phyloP scores from a whole-genome alignment of 495 filamentous ascomycete species.

The Penicillium cataractarum region DNA sequence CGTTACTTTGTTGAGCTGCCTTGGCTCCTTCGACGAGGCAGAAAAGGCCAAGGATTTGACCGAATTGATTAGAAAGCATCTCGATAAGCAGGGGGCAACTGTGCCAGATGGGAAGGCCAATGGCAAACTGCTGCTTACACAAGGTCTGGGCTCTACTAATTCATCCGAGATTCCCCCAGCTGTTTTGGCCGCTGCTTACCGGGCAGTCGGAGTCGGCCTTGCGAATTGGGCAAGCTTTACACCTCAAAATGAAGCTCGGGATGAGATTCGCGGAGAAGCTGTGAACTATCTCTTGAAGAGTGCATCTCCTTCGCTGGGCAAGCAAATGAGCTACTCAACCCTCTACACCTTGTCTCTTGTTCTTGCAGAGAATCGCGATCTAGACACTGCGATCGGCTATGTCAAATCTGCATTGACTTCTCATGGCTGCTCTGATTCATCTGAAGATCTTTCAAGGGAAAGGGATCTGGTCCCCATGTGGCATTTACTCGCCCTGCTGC shows the following conservation, averaged over 20 bases:
- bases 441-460: conserved; percentile 39
- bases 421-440: conserved; percentile 30
- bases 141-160: conserved; percentile 23
- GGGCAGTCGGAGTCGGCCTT: conserved; percentile 79
- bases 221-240: conserved; percentile 86
- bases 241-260: conserved; percentile 66
- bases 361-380: conserved; percentile 77
- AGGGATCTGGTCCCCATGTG: conserved; percentile 57
- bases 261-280: conserved; percentile 71
- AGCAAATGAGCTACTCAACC: conserved; percentile 65
- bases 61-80: conserved; percentile 65
- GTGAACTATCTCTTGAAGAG: conserved; percentile 73
- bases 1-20: conserved; percentile 77
- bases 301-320: conserved; percentile 63
- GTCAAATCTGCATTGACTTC: conserved; percentile 65
- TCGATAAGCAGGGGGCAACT: conserved; percentile 49
- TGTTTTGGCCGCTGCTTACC: conserved; percentile 69
- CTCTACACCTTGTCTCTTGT: conserved; percentile 79
- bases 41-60: conserved; percentile 75
- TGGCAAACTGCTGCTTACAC: conserved; percentile 27
- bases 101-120: conserved; percentile 40
- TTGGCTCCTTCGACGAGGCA: conserved; percentile 71
- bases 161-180: conserved; percentile 50
- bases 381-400: conserved; percentile 74
- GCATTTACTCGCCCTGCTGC: conserved; percentile 83